These are phyloP conservation scores for Ascochyta clinopodiicola DNA, from an alignment of 2,329 filamentous ascomycete species.

Conservation along the genomic window DNA sequence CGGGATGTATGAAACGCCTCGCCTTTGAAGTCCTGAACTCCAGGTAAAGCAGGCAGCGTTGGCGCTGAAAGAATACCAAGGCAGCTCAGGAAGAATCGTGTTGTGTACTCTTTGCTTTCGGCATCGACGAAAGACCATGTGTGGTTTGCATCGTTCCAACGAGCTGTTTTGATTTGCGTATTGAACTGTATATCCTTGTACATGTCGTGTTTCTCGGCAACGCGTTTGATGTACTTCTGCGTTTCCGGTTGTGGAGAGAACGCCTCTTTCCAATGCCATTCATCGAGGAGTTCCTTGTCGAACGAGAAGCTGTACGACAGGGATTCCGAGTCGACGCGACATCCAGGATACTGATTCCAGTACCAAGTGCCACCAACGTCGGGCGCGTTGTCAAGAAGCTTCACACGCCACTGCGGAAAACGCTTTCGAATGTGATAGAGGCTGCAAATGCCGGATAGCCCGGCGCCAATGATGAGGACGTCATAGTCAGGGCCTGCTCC, in stretches of 20 bases:
- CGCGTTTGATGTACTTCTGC: slow-evolving; percentile 56
- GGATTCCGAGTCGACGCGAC: slow-evolving; percentile 56
- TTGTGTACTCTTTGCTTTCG: slow-evolving; percentile 19
- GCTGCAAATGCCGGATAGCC: slow-evolving; percentile 43
- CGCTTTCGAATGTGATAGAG: slow-evolving; percentile 13
- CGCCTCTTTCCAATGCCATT: slow-evolving; percentile 51
- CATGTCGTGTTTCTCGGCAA: slow-evolving; percentile 55
- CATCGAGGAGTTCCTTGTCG: slow-evolving; percentile 50
- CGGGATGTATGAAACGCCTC: slow-evolving; percentile 58
- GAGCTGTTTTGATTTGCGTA: slow-evolving; percentile 22
- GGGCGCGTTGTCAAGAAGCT: slow-evolving; percentile 2
- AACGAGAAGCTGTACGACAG: slow-evolving; percentile 55
- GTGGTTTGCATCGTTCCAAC: slow-evolving; percentile 18
- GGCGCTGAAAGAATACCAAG: slow-evolving; percentile 28
- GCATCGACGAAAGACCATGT: slow-evolving; percentile 23
- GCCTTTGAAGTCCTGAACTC: slow-evolving; percentile 28
- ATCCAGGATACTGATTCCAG: slow-evolving; percentile 56
- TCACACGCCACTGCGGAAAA: slow-evolving; percentile 4
- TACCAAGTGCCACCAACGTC: slow-evolving; percentile 49
- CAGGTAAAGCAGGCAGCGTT: slow-evolving; percentile 27
- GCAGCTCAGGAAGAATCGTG: slow-evolving; percentile 26
- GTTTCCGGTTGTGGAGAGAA: slow-evolving; percentile 53
- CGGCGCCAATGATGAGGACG: slow-evolving; percentile 39
- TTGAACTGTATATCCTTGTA: slow-evolving; percentile 34
- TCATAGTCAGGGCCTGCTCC: slow-evolving; percentile 23